These are phyloP conservation scores for Candida endomychidarum DNA, from an alignment of 805 yeast genomes.

Conservation along the genomic window DNA sequence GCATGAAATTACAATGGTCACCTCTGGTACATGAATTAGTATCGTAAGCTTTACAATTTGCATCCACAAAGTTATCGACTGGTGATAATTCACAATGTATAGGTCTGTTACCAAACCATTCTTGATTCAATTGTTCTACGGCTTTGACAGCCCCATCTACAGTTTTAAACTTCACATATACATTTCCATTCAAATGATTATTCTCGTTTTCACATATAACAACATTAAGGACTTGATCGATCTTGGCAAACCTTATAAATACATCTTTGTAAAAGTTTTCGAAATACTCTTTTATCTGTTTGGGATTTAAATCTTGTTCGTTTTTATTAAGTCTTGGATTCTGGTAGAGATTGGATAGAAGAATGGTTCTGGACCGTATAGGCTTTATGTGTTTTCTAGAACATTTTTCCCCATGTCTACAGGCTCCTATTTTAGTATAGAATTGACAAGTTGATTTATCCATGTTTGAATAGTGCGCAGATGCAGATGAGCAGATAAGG, in stretches of 20 bases:
- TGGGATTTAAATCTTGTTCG: conserved; percentile 31
- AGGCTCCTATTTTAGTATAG: conserved; percentile 83
- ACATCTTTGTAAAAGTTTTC: conserved; percentile 71
- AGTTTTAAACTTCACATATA: conserved; percentile 61
- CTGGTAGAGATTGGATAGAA: conserved; percentile 63
- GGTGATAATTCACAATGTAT: conserved; percentile 79
- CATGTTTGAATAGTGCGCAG: too few species aligned
- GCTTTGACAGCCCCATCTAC: conserved; percentile 62
- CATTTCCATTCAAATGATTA: conserved; percentile 83
- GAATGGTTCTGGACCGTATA: conserved; percentile 57
- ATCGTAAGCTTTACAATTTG: conserved; percentile 74
- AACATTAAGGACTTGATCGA: conserved; percentile 57
- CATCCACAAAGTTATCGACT: conserved; percentile 65
- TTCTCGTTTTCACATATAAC: conserved; percentile 82
- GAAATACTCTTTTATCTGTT: conserved; percentile 46
- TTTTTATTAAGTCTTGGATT: conserved; percentile 51
- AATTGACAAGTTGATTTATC: conserved; percentile 46
- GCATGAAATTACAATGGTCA: conserved; percentile 85
- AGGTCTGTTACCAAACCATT: conserved; percentile 83
- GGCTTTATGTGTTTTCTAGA: conserved; percentile 74
- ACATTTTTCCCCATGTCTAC: conserved; percentile 90
- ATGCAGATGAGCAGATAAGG: too few species aligned
- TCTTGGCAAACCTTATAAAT: conserved; percentile 54
- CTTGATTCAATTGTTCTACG: conserved; percentile 58
- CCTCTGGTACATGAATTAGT: conserved; percentile 60